Base-by-base conservation (phyloP, 495 filamentous ascomycete species). In the Penicillium tannophilum region DNA sequence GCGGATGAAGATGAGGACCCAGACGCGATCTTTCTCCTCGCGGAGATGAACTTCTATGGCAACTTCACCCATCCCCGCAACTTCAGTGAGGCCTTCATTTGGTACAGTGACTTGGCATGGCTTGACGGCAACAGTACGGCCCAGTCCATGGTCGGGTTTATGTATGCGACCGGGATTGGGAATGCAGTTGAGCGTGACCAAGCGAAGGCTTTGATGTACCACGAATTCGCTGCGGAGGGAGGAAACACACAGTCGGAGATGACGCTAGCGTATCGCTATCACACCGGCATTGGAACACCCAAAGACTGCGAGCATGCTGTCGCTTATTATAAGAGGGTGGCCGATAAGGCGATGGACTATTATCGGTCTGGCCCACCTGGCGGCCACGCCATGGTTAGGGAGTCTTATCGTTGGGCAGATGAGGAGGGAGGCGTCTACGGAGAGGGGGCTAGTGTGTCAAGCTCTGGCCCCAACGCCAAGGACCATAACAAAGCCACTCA, bases 21-120 rank as follows among this genome's bases (percentile, higher is more conserved):
- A 3, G 94, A 98, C 72, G 95, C 95, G 24, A 87, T 97, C 48
- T 97, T 88, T 69, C 78, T 96, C 17, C 78, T 99, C 17, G 95
- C 90, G 33, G 90, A 98, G 73, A 89, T 98, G 86, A 97, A 92
- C 71, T 97, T 97, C 72, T 91, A 94, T 69, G 95, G 94, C 71
- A 97, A 97, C 72, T 98, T 85, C 73, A 87, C 91, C 6, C 83
- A 97, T 70, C 93, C 94, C 3, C 82, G 87, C 54, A 86, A 97
- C 69, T 93, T 97, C 72, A 79, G 79, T 49, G 82, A 87, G 52
- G 91, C 95, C 1, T 97, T 97, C 69, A 74, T 82, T 51, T 83
- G 89, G 73, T 99, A 97, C 66, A 80, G 89, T 55, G 78, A 86
- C 52, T 81, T 98, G 7, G 91, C 95, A 1, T 81, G 82, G 42